Base-by-base conservation (phyloP, 2,329 filamentous ascomycete genomes). In the Amauroascus niger region DNA sequence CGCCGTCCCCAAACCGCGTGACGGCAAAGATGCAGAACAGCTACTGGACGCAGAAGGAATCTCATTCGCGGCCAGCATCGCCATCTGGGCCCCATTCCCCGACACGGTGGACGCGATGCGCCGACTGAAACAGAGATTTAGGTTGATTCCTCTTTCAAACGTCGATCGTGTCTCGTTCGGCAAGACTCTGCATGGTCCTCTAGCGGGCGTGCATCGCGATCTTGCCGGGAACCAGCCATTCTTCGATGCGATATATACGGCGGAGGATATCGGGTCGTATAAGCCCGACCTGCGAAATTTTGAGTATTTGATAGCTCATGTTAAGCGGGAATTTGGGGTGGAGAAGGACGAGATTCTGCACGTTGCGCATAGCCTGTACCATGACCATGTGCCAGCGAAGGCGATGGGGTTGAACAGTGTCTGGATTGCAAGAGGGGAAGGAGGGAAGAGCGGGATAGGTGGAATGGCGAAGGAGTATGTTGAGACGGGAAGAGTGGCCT, bases 171-270 rank as follows among this genome's bases (percentile, higher is more conserved):
- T 63, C 1, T 78, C 75, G 0, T 81, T 81, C 59, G 60, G 66
- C 0, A 67, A 66, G 20, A 77, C 76, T 1, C 70, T 75, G 6
- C 63, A 65, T 0, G 72, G 74, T 0, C 74, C 76, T 24, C 68
- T 87, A 11, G 64, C 70, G 16, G 76, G 75, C 0, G 73, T 79
- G 40, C 55, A 69, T 11, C 49, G 40, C 37, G 16, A 41, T 26
- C 16, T 47, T 2, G 20, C 32, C 14, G 28, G n/a, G 1, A 0
- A 16, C 26, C 9, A 43, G 55, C 26, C 43, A 0, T 63, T 70
- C n/a, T 83, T 88, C 61, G 83, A 86, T 60, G 75, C 76, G 11
- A 72, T 86, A 22, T 80, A 84, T 66, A 87, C 84, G 1, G 86
- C 86, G 1, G 74, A 88, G 67, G 79, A 85, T 43, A 80, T 88